A percentile compares a stretch with the other conserved stretches of the same genome.
Conservation (phyloP, 441 rosid species). For the Capsella rubella region DNA sequence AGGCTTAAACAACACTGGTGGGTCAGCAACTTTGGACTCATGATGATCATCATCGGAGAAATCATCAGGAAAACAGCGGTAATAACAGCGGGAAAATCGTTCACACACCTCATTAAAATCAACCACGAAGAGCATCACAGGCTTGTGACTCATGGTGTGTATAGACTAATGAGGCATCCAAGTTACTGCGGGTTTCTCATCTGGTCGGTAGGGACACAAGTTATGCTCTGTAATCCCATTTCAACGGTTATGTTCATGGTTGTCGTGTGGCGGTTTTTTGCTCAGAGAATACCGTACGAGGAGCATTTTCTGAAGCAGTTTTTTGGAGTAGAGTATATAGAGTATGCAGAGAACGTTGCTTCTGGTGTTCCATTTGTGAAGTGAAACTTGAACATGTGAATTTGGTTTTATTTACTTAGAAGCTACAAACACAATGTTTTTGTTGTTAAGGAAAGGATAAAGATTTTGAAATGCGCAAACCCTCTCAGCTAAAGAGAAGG, state of each 20-base stretch:
- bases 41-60: slow-evolving; percentile 67
- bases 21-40: slow-evolving; percentile 73
- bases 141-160: slow-evolving; percentile 71
- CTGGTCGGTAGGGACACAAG: slow-evolving; percentile 84
- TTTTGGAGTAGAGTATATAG: slow-evolving; percentile 61
- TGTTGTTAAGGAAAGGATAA: not conserved
- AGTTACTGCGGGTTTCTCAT: slow-evolving; percentile 78
- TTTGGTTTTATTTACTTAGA: not conserved
- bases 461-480: too few relatives aligned
- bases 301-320: slow-evolving; percentile 72
- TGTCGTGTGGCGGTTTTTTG: slow-evolving; percentile 75
- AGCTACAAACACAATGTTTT: not conserved
- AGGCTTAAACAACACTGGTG: slow-evolving; percentile 69
- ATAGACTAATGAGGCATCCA: slow-evolving; percentile 72
- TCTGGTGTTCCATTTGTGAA: slow-evolving; percentile 83
- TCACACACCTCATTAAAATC: slow-evolving; percentile 73
- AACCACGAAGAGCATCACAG: slow-evolving; percentile 71
- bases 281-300: slow-evolving; percentile 70
- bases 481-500: not conserved
- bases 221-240: slow-evolving; percentile 85
- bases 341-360: slow-evolving; percentile 60
- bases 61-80: slow-evolving; percentile 65
- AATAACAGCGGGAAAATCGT: slow-evolving; percentile 72
- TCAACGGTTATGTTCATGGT: slow-evolving; percentile 59
- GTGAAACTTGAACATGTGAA: slow-evolving; percentile 41